Evolutionary conservation across 1,139 yeast genomes (phyloP).

Genomic region (Taphrina populina): DNA sequence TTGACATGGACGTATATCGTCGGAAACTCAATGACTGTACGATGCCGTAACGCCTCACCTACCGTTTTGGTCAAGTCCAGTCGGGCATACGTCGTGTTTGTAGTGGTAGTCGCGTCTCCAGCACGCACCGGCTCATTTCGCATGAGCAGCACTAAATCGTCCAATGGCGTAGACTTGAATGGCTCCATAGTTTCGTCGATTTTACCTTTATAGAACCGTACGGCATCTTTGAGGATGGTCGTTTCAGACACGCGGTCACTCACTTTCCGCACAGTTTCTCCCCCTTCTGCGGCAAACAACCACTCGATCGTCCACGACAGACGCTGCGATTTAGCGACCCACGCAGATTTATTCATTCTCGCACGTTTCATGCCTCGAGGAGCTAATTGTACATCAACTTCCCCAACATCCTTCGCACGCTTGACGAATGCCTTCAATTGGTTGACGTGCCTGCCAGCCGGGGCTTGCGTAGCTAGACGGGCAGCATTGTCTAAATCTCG

Average conservation of each 20-base stretch:
- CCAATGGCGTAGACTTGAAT: background rate
- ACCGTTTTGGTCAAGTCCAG: constrained; percentile 4
- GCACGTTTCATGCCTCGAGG: constrained; percentile 81
- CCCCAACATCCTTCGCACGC: constrained; percentile 46
- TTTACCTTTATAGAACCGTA: background rate
- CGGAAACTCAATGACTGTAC: constrained; percentile 30
- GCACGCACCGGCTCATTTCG: background rate
- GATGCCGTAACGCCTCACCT: constrained; percentile 20
- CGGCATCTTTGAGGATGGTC: constrained; percentile 4
- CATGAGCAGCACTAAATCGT: background rate
- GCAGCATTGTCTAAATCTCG: constrained; percentile 58
- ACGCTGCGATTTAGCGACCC: constrained; percentile 62
- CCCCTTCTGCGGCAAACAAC: constrained; percentile 14
- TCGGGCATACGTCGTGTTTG: background rate
- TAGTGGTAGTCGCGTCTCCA: constrained; percentile 11
- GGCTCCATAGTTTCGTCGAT: background rate
- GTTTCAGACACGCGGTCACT: constrained; percentile 30
- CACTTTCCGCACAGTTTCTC: constrained; percentile 1
- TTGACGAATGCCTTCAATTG: constrained; percentile 36
- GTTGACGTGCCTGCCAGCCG: constrained; percentile 39
- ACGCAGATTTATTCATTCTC: constrained; percentile 64
- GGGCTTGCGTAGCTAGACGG: constrained; percentile 41
- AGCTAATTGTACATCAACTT: constrained; percentile 54
- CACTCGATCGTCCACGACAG: constrained; percentile 76
- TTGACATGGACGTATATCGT: constrained; percentile 5